Percentiles rank a stretch among this genome's conserved stretches.
These are phyloP conservation scores for Metschnikowia aberdeeniae DNA, from an alignment of 805 yeast species.

Conservation along the genomic window DNA sequence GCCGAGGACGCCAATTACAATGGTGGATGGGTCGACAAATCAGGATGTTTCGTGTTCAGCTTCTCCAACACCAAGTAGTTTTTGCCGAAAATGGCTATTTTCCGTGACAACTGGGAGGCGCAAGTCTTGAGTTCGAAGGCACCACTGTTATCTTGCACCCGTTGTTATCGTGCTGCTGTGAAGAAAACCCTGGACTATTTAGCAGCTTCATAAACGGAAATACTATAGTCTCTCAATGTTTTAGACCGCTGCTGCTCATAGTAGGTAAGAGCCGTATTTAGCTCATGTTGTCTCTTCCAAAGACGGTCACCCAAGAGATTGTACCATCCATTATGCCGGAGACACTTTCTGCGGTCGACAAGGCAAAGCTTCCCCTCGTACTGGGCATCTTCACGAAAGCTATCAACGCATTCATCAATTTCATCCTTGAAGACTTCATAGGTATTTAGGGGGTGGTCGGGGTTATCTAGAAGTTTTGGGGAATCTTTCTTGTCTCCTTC, in stretches of 20 bases:
- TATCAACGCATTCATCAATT: slow-evolving; percentile 14
- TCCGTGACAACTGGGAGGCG: no score
- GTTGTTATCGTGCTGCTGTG: no score
- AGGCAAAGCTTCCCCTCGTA: slow-evolving; percentile 36
- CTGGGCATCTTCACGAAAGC: slow-evolving; percentile 10
- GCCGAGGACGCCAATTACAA: slow-evolving; percentile 11
- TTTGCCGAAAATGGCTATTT: no score
- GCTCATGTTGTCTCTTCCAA: slow-evolving; percentile 27
- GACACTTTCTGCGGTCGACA: slow-evolving; percentile 53
- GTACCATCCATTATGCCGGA: slow-evolving; percentile 52
- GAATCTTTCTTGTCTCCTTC: background rate
- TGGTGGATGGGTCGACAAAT: slow-evolving; percentile 18
- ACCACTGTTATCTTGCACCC: no score
- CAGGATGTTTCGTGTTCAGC: slow-evolving; percentile 11
- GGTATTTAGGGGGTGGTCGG: background rate
- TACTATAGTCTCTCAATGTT: slow-evolving; percentile 34
- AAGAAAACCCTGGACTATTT: background rate
- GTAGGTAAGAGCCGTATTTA: slow-evolving; percentile 30
- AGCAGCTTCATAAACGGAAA: slow-evolving; percentile 23
- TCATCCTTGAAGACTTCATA: slow-evolving; percentile 15
- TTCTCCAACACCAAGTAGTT: background rate
- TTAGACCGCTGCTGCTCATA: slow-evolving; percentile 25
- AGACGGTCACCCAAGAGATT: slow-evolving; percentile 33
- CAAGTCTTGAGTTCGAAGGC: no score
- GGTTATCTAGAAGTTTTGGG: background rate